A percentile compares a stretch with the other conserved stretches of the same genome.
Conservation (phyloP, 192 early-diverging fungal species). For the Phlyctochytrium planicorne region DNA sequence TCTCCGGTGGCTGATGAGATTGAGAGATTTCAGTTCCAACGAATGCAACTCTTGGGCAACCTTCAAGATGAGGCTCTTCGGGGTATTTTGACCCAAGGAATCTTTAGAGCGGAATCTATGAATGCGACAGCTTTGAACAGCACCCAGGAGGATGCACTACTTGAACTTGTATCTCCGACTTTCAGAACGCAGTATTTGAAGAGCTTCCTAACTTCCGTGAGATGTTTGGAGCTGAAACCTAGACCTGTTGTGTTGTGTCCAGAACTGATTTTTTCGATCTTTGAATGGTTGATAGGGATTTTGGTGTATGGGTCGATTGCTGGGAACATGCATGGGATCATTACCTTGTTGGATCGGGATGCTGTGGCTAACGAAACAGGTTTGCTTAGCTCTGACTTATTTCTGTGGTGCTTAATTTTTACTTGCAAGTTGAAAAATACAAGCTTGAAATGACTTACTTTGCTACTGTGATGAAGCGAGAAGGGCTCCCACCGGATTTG, state of each 20-base stretch:
- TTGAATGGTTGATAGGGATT: background rate
- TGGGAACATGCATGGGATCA: background rate
- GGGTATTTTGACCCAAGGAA: background rate
- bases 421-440: background rate
- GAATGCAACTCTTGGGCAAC: background rate
- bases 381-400: background rate
- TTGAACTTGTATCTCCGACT: too few species aligned
- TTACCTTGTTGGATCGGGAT: background rate
- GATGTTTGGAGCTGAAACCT: background rate
- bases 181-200: background rate
- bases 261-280: background rate
- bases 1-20: too few species aligned
- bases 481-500: background rate
- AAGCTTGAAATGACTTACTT: background rate
- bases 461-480: background rate
- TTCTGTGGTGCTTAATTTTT: background rate
- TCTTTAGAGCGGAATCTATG: background rate
- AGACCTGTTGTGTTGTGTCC: background rate
- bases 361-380: background rate
- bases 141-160: too few species aligned
- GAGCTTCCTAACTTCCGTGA: background rate
- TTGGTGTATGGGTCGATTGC: conserved; percentile 1
- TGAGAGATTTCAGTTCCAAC: too few species aligned
- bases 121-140: background rate
- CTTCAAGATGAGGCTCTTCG: background rate